phyloP scores from a whole-genome alignment of 345 rosid genomes.

The Mangifera indica region DNA sequence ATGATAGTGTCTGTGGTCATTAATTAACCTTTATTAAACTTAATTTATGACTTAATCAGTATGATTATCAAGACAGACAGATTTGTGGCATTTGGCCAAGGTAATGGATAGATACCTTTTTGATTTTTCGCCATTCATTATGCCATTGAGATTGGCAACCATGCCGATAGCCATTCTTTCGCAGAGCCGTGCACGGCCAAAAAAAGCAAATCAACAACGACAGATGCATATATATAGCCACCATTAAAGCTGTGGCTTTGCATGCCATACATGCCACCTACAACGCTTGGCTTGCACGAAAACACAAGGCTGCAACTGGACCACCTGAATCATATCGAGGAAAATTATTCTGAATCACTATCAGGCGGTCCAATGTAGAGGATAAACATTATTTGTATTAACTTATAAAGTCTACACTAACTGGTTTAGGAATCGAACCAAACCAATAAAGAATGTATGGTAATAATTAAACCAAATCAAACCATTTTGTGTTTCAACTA shows the following conservation, averaged over 20 bases:
- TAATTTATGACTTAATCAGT: too few relatives aligned
- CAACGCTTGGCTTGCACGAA: not conserved
- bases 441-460: too few relatives aligned
- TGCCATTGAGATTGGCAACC: not conserved
- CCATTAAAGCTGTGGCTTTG: too few relatives aligned
- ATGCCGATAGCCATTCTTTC: not conserved
- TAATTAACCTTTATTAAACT: too few relatives aligned
- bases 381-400: too few relatives aligned
- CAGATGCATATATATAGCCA: not conserved
- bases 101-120: constrained; percentile 2
- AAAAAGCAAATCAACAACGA: not conserved
- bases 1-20: too few relatives aligned
- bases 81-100: not conserved
- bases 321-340: not conserved
- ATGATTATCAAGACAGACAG: not conserved
- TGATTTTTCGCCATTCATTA: not conserved
- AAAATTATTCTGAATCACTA: too few relatives aligned
- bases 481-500: too few relatives aligned
- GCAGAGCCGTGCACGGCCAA: constrained; percentile 9
- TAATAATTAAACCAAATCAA: too few relatives aligned
- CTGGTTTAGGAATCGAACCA: too few relatives aligned
- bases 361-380: too few relatives aligned
- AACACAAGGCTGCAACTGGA: not conserved
- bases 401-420: too few relatives aligned
- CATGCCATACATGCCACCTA: not conserved